These are phyloP conservation scores for Oryza glumipatula DNA, from an alignment of 176 grass and related monocot species.

Conservation along the genomic window DNA sequence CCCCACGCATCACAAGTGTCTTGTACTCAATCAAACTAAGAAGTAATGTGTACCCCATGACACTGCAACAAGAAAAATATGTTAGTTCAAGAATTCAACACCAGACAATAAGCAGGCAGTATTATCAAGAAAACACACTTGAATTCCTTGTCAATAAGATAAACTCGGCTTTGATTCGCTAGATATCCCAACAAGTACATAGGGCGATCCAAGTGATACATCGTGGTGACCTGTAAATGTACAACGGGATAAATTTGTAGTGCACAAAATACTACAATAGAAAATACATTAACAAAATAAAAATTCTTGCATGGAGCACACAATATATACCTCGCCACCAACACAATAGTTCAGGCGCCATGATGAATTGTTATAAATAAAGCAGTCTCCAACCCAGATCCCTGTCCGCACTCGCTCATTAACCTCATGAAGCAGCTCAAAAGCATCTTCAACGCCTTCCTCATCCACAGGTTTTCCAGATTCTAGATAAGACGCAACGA, in stretches of 20 bases:
- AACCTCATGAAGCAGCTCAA: slow-evolving; percentile 96
- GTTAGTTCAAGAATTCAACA: slow-evolving; percentile 49
- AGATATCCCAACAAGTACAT: slow-evolving; percentile 99
- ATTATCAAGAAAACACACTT: slow-evolving; percentile 63
- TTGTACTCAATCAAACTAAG: slow-evolving; percentile 99
- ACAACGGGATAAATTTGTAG: slow-evolving; percentile 6
- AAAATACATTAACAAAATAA: slow-evolving; percentile 7
- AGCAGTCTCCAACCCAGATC: slow-evolving; percentile 98
- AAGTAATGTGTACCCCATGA: slow-evolving; percentile 96
- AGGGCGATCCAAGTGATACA: slow-evolving; percentile 98
- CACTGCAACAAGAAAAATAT: slow-evolving; percentile 63
- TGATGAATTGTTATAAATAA: slow-evolving; percentile 98
- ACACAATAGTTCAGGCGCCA: slow-evolving; percentile 95
- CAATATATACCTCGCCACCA: slow-evolving; percentile 83
- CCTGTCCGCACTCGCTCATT: slow-evolving; percentile 95
- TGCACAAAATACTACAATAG: slow-evolving; percentile 20
- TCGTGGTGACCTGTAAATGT: slow-evolving; percentile 86
- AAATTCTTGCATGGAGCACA: slow-evolving; percentile 21
- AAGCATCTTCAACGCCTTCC: slow-evolving; percentile 91
- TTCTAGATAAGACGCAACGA: slow-evolving; percentile 80
- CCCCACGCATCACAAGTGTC: slow-evolving; percentile 97
- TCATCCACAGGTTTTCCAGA: slow-evolving; percentile 78
- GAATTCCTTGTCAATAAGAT: slow-evolving; percentile 99
- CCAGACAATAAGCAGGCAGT: slow-evolving; percentile 8
- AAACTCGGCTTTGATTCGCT: slow-evolving; percentile 91